A percentile compares a stretch with the other conserved stretches of the same genome.
Evolutionary conservation across 225 moss, liverwort and hornwort species (phyloP).

Genomic region (Lunularia cruciata): DNA sequence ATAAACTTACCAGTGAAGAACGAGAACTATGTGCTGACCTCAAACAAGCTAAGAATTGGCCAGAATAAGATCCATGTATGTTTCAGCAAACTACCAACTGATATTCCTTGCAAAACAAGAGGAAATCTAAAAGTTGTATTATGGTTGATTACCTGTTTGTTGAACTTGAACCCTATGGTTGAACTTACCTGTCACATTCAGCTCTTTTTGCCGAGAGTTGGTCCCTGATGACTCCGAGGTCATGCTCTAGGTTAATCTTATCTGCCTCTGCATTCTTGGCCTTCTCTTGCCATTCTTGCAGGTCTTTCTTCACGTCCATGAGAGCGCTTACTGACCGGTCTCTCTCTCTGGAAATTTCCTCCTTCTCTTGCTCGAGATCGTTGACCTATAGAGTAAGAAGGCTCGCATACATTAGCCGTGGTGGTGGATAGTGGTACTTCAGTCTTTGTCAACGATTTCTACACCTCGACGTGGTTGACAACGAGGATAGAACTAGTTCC

Average conservation of each 20-base stretch:
- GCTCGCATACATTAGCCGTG: not conserved
- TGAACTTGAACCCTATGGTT: too few relatives aligned
- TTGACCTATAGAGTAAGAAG: constrained; percentile 41
- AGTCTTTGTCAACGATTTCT: not conserved
- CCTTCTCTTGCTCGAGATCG: constrained; percentile 60
- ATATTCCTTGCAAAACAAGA: too few relatives aligned
- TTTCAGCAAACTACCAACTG: too few relatives aligned
- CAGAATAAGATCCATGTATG: too few relatives aligned
- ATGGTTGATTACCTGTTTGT: too few relatives aligned
- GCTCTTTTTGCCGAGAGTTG: constrained; percentile 56
- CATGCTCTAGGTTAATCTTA: constrained; percentile 61
- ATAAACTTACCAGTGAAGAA: not conserved
- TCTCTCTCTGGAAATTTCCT: constrained; percentile 56
- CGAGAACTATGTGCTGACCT: too few relatives aligned
- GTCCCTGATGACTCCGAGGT: constrained; percentile 58
- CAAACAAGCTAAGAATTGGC: too few relatives aligned
- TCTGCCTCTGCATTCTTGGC: constrained; percentile 53
- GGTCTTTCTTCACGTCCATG: constrained; percentile 58
- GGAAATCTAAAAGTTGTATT: too few relatives aligned
- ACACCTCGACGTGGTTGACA: too few relatives aligned
- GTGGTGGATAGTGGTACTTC: not conserved
- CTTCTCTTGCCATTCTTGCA: constrained; percentile 61
- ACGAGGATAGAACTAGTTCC: too few relatives aligned
- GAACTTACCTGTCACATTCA: constrained; percentile 64
- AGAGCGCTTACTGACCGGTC: constrained; percentile 57